Evolutionary conservation across 371 early-diverging fungal genomes (phyloP), one percentile per base, ranked within the genome.

Genomic region (Cokeromyces recurvatus): DNA sequence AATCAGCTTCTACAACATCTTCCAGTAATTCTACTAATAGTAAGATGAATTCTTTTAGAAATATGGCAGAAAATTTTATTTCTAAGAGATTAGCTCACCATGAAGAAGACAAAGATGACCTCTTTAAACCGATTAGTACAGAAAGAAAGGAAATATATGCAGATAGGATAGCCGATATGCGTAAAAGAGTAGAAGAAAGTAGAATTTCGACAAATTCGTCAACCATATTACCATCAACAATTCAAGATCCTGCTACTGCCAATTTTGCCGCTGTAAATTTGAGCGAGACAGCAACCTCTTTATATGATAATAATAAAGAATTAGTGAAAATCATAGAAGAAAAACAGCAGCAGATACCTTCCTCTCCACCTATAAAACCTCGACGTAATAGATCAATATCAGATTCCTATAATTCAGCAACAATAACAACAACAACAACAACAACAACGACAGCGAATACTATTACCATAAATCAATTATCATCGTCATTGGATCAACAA

Each of bases 131-230:
- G 11, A 20, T 20, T 4, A 42, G 31, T 37, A 51, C 49, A 21
- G 46, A 37, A 15, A 59, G 54, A 12, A 32, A 31, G 22, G 45
- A 36, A 22, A 25, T 34, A 0, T 56, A 56, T 51, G 57, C 51
- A 2, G 42, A 56, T 34, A 45, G 51, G 36, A 15, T 57, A n/a
- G 35, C 48, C 1, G 36, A 38, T 14, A 51, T 57, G 52, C 41
- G 52, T 21, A 51, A 47, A 19, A 46, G 52, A 16, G 48, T 37
- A 27, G 52, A 36, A 16, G 42, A 51, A 17, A 56, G 36, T 5
- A 25, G 9, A n/a, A n/a, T n/a, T n/a, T n/a, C n/a, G n/a, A n/a
- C n/a, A n/a, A n/a, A n/a, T n/a, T n/a, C n/a, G n/a, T n/a, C n/a
- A n/a, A n/a, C n/a, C n/a, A n/a, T n/a, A n/a, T n/a, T n/a, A n/a